A percentile compares a stretch with the other conserved stretches of the same genome.
Conservation (phyloP, 176 grass and related monocot genomes). For the Carex myosuroides region DNA sequence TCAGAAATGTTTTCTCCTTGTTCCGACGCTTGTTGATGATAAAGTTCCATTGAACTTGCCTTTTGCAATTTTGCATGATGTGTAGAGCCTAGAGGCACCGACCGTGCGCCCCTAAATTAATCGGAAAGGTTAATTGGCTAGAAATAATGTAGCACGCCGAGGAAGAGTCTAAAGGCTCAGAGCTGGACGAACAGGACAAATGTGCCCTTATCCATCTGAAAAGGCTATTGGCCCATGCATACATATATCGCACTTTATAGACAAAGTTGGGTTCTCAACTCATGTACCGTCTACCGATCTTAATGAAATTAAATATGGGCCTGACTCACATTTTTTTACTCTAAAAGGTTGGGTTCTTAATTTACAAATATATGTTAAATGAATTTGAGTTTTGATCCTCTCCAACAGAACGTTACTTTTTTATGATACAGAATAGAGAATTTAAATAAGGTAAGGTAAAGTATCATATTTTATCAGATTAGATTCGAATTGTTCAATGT, state of each 20-base stretch:
- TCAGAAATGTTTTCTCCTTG: neutral
- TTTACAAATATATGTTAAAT: too few species aligned
- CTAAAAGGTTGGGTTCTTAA: too few species aligned
- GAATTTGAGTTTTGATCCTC: too few species aligned
- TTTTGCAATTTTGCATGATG: neutral
- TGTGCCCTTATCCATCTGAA: neutral
- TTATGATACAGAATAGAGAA: too few species aligned
- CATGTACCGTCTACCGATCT: too few species aligned
- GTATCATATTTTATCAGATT: too few species aligned
- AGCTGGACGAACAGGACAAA: conserved; percentile 5
- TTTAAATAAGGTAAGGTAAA: too few species aligned
- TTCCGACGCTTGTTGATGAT: neutral
- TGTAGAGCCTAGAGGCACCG: neutral
- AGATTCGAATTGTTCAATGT: too few species aligned
- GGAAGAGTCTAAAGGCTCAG: conserved; percentile 12
- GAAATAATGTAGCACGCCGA: neutral
- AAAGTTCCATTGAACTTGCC: neutral
- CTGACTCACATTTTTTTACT: too few species aligned
- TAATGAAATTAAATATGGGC: too few species aligned
- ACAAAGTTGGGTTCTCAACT: too few species aligned
- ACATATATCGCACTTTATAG: neutral
- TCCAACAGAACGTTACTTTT: too few species aligned
- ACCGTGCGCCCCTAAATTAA: neutral
- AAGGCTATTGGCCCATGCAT: neutral
- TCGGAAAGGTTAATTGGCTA: neutral